Evolutionary conservation across 805 yeast genomes (phyloP).

Genomic region (Lipomyces spencermartinsiae): DNA sequence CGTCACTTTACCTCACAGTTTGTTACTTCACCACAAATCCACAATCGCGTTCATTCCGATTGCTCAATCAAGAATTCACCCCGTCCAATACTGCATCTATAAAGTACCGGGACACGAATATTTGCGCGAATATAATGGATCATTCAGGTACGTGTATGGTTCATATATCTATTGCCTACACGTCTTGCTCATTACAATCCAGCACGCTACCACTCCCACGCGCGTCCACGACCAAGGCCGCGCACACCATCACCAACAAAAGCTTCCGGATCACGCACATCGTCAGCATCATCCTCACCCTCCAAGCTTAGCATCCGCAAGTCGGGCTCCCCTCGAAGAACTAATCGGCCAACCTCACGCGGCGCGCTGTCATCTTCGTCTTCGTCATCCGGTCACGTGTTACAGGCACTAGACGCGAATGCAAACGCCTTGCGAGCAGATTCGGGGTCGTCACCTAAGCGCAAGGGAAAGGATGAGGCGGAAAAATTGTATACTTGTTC

Average conservation of each 20-base stretch:
- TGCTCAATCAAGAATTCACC: background rate
- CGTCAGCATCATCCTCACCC: background rate
- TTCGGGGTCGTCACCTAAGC: background rate
- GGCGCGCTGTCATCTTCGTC: background rate
- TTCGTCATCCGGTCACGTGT: slow-evolving; percentile 10
- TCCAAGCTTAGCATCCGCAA: background rate
- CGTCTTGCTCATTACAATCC: background rate
- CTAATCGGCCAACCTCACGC: background rate
- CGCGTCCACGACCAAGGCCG: slow-evolving; percentile 7
- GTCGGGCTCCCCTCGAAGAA: background rate
- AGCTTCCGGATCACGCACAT: background rate
- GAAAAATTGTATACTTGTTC: background rate
- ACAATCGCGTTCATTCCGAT: background rate
- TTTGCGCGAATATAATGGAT: background rate
- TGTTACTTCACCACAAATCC: background rate
- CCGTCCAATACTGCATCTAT: background rate
- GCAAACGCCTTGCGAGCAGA: slow-evolving; percentile 3
- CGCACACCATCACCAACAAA: slow-evolving; percentile 21
- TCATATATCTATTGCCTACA: background rate
- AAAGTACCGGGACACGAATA: background rate
- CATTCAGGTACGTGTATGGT: slow-evolving; percentile 8
- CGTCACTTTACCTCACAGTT: background rate
- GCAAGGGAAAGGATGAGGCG: background rate
- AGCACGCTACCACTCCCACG: background rate
- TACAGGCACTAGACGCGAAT: slow-evolving; percentile 23